Conservation (phyloP, 2,329 filamentous ascomycete species). For the Helotiales sp. region DNA sequence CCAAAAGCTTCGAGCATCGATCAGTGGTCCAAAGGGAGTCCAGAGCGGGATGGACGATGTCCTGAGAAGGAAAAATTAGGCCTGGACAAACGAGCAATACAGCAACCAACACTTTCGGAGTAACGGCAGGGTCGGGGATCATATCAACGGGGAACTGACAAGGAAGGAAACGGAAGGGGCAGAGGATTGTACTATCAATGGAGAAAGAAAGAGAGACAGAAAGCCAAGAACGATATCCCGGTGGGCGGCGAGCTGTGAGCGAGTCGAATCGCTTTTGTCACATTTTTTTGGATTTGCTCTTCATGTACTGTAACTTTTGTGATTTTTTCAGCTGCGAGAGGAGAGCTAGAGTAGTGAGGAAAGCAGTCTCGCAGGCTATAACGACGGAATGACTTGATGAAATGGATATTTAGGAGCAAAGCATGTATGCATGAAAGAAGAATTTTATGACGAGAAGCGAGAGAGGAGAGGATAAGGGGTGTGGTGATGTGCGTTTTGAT, state of each 20-base stretch:
- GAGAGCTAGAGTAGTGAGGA: background rate
- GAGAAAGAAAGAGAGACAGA: constrained; percentile 7
- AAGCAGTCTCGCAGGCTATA: background rate
- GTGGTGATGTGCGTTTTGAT: background rate
- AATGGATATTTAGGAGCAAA: background rate
- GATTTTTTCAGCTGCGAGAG: background rate
- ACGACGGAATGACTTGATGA: constrained; percentile 17
- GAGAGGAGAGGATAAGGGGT: background rate
- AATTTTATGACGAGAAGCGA: background rate
- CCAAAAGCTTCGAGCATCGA: constrained; percentile 62
- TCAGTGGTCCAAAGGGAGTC: constrained; percentile 58
- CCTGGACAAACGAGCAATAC: background rate
- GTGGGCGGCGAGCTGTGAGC: background rate
- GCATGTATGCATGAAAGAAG: background rate
- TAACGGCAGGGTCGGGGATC: background rate
- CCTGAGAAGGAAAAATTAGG: constrained; percentile 19
- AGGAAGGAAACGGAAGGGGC: background rate
- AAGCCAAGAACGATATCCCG: background rate
- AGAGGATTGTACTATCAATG: constrained; percentile 18
- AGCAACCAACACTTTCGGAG: background rate
- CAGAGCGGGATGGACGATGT: constrained; percentile 42
- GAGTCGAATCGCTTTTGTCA: background rate
- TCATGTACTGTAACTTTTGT: constrained; percentile 1
- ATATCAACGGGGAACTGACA: background rate
- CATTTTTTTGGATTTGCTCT: background rate